phyloP scores from a whole-genome alignment of 331 rosid genomes.

The Rhamnella rubrinervis region DNA sequence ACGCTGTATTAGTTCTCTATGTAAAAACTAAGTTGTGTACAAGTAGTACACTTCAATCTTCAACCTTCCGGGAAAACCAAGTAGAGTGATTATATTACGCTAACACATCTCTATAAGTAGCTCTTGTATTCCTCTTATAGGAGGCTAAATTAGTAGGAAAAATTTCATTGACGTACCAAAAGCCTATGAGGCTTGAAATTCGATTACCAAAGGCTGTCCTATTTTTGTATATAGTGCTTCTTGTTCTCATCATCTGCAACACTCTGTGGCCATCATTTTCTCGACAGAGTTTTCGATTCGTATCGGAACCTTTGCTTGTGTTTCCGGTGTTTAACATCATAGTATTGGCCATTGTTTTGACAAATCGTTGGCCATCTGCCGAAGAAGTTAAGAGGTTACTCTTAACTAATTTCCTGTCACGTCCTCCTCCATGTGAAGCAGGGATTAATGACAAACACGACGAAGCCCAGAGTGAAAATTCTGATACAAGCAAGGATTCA shows the following conservation, averaged over 20 bases:
- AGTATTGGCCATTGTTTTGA: constrained; percentile 26
- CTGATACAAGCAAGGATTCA: constrained; percentile 3
- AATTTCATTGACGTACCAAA: background rate
- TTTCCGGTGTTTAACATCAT: constrained; percentile 36
- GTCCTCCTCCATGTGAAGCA: constrained; percentile 4
- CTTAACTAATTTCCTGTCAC: background rate
- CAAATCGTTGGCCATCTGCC: constrained; percentile 17
- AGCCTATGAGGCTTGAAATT: constrained; percentile 18
- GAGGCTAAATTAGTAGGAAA: background rate
- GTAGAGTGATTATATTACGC: background rate
- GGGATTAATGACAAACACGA: constrained; percentile 7
- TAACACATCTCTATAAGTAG: constrained; percentile 10
- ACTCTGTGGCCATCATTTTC: constrained; percentile 12
- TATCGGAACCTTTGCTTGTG: constrained; percentile 26
- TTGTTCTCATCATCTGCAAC: constrained; percentile 3
- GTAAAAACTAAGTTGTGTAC: background rate
- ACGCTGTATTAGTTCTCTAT: background rate
- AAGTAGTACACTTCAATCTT: constrained; percentile 2
- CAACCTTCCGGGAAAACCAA: constrained; percentile 27
- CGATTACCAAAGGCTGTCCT: constrained; percentile 8
- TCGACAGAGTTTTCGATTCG: constrained; percentile 6
- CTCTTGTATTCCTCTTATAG: background rate
- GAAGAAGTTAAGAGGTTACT: constrained; percentile 7
- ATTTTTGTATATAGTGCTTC: constrained; percentile 12
- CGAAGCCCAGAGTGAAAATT: background rate